These are phyloP conservation scores for Catenaria anguillulae DNA, from an alignment of 371 early-diverging fungal species.

Conservation along the genomic window DNA sequence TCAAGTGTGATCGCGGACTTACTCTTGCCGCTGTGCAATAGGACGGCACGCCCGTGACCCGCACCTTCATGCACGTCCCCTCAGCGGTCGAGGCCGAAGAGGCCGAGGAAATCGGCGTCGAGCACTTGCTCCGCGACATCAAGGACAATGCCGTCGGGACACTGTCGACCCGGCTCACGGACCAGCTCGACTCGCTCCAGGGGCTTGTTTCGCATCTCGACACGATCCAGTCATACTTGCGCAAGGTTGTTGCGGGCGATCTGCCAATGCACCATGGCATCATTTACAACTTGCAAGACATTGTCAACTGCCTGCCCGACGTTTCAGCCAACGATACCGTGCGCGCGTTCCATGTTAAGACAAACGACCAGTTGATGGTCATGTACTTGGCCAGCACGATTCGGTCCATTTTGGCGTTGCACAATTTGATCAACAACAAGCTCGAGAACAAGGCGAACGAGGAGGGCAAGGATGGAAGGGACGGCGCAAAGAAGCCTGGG, in stretches of 20 bases:
- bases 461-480: conserved; percentile 22
- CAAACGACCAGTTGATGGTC: conserved; percentile 88
- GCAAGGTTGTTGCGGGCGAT: conserved; percentile 53
- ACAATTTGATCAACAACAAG: conserved; percentile 90
- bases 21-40: conserved; percentile 25
- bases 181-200: conserved; percentile 75
- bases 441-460: conserved; percentile 21
- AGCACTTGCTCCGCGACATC: conserved; percentile 96
- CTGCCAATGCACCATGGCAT: conserved; percentile 90
- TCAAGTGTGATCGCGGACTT: neutral
- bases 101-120: conserved; percentile 99
- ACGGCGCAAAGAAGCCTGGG: conserved; percentile 14
- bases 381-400: conserved; percentile 81
- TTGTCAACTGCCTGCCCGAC: conserved; percentile 88
- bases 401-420: conserved; percentile 85
- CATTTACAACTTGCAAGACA: conserved; percentile 88
- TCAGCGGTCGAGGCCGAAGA: conserved; percentile 97
- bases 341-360: conserved; percentile 70
- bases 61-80: conserved; percentile 89
- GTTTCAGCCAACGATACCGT: conserved; percentile 54
- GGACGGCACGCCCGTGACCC: conserved; percentile 89
- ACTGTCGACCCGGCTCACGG: conserved; percentile 69
- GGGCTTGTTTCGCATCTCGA: conserved; percentile 68
- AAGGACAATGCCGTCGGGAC: conserved; percentile 93
- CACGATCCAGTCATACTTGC: conserved; percentile 71